Evolutionary conservation across 1,139 yeast species (phyloP).

Genomic region (Nakaseomyces uthaithaninus): DNA sequence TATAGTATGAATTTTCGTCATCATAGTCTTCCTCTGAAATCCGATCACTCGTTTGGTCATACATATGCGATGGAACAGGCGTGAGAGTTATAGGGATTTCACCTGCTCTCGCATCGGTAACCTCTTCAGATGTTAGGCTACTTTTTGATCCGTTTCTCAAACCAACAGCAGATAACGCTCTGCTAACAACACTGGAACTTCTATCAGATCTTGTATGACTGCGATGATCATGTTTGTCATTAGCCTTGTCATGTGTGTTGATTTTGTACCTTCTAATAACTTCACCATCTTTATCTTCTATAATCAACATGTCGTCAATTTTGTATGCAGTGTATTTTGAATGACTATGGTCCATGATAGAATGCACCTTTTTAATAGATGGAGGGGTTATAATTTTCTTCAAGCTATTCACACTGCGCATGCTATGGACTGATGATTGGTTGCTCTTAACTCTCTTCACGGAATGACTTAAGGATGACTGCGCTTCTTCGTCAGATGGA

Average conservation of each 20-base stretch:
- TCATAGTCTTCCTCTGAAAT: slow-evolving; percentile 11
- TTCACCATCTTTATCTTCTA: slow-evolving; percentile 91
- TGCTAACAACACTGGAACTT: slow-evolving; percentile 15
- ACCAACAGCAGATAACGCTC: slow-evolving; percentile 48
- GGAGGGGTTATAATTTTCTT: slow-evolving; percentile 19
- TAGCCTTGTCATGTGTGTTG: slow-evolving; percentile 40
- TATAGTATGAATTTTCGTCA: slow-evolving; percentile 8
- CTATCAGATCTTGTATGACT: slow-evolving; percentile 7
- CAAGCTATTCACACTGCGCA: slow-evolving; percentile 15
- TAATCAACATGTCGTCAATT: slow-evolving; percentile 63
- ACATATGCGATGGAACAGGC: slow-evolving; percentile 1
- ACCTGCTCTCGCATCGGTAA: background rate
- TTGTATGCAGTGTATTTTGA: slow-evolving; percentile 48
- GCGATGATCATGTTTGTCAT: slow-evolving; percentile 8
- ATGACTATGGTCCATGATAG: slow-evolving; percentile 8
- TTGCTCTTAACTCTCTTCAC: slow-evolving; percentile 15
- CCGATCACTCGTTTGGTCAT: background rate
- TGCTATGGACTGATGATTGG: slow-evolving; percentile 14
- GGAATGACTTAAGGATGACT: slow-evolving; percentile 11
- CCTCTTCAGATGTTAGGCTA: slow-evolving; percentile 12
- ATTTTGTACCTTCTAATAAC: slow-evolving; percentile 73
- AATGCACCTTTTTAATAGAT: slow-evolving; percentile 8
- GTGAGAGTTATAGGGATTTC: slow-evolving; percentile 5
- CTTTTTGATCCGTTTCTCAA: slow-evolving; percentile 30
- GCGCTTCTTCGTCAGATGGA: slow-evolving; percentile 24